Evolutionary conservation across 768 basidiomycete species (phyloP).

Genomic region (Amyloporia xantha): DNA sequence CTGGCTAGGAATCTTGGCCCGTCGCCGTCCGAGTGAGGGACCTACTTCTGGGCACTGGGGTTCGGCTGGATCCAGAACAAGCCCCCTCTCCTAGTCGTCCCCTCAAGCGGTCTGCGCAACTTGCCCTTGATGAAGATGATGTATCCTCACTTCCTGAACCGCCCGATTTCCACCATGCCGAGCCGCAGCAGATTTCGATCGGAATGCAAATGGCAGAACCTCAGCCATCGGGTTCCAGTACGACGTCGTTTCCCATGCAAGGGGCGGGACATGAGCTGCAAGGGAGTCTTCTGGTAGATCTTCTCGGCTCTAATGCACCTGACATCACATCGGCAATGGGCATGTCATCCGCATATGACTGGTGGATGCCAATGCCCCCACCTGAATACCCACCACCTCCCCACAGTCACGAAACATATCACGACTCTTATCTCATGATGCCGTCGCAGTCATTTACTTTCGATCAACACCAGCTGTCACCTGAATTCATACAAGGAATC

Average conservation of each 20-base stretch:
- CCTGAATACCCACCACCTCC: background rate
- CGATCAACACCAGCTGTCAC: conserved; percentile 15
- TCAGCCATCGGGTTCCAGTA: too few species aligned
- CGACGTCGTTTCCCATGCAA: background rate
- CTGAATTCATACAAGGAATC: conserved; percentile 20
- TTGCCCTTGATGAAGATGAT: too few species aligned
- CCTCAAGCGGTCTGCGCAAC: background rate
- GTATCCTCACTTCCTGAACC: too few species aligned
- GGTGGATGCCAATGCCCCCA: background rate
- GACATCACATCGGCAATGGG: background rate
- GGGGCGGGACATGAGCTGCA: background rate
- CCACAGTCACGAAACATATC: too few species aligned
- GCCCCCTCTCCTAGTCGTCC: background rate
- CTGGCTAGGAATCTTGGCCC: conserved; percentile 55
- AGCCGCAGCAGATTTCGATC: too few species aligned
- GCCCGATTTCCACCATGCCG: too few species aligned
- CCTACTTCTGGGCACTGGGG: conserved; percentile 50
- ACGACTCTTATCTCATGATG: too few species aligned
- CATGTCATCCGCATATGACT: background rate
- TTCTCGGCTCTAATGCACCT: background rate
- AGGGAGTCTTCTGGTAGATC: background rate
- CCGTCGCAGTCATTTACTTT: conserved; percentile 21
- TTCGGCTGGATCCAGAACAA: background rate
- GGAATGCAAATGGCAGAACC: too few species aligned
- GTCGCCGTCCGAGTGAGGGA: conserved; percentile 63